Conservation (phyloP, 805 yeast species). For the Starmerella etchellsii region DNA sequence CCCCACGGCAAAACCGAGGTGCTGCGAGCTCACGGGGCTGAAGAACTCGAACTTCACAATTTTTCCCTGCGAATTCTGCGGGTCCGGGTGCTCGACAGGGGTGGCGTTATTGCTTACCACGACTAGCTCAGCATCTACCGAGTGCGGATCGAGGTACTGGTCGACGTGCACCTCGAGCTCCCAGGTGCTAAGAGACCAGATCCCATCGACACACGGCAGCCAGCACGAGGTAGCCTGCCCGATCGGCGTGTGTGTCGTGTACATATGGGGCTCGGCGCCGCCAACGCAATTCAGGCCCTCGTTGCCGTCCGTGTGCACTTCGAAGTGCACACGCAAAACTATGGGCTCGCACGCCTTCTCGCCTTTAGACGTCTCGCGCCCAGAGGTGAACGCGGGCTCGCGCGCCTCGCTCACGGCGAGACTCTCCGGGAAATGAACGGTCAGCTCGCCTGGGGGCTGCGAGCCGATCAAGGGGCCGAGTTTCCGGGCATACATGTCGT, state of each 20-base stretch:
- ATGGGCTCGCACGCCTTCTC: constrained; percentile 50
- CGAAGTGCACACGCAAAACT: constrained; percentile 42
- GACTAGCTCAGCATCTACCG: constrained; percentile 21
- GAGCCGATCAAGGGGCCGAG: constrained; percentile 20
- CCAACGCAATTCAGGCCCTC: constrained; percentile 43
- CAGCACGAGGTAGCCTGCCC: constrained; percentile 85
- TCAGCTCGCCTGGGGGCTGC: constrained; percentile 42
- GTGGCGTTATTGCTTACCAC: constrained; percentile 35
- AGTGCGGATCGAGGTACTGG: constrained; percentile 37
- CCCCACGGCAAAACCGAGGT: constrained; percentile 89
- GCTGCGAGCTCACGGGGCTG: constrained; percentile 85
- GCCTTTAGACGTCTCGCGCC: constrained; percentile 12
- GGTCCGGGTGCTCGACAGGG: constrained; percentile 51
- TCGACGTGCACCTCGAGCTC: constrained; percentile 79
- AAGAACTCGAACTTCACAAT: constrained; percentile 58
- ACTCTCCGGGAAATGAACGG: constrained; percentile 50
- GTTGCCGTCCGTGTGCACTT: constrained; percentile 46
- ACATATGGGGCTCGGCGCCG: constrained; percentile 52
- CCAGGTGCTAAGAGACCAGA: constrained; percentile 88
- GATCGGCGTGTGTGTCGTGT: constrained; percentile 65
- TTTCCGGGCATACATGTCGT: constrained; percentile 17
- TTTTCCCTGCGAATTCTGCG: constrained; percentile 61
- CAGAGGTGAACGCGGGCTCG: constrained; percentile 27
- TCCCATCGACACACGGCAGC: constrained; percentile 90
- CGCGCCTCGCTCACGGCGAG: constrained; percentile 51